Evolutionary conservation across 371 early-diverging fungal genomes (phyloP).

Genomic region (Saksenaea oblongispora): DNA sequence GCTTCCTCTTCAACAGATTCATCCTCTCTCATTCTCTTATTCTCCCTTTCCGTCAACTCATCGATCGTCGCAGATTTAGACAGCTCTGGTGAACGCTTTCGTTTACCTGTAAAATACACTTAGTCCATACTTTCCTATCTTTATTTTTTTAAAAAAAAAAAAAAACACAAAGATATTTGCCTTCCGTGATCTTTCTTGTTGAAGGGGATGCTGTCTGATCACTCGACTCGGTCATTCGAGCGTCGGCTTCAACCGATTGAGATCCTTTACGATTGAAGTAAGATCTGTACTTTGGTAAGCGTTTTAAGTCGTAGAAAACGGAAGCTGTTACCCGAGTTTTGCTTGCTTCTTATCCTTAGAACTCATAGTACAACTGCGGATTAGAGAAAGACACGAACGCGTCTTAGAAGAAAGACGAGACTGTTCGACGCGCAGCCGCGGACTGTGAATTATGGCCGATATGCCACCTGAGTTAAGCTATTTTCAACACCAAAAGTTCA

Average conservation of each 20-base stretch:
- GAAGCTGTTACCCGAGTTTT: neutral
- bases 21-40: neutral
- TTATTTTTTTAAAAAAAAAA: too few relatives aligned
- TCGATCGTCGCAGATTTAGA: neutral
- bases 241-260: neutral
- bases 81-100: neutral
- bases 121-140: neutral
- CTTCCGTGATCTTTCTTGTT: neutral
- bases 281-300: neutral
- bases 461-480: too few relatives aligned
- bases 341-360: neutral
- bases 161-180: neutral
- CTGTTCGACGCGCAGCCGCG: neutral
- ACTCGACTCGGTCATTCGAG: neutral
- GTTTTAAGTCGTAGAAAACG: neutral
- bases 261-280: neutral
- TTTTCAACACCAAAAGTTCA: too few relatives aligned
- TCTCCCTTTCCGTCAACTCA: neutral
- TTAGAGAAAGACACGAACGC: neutral
- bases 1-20: neutral
- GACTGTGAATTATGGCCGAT: too few relatives aligned
- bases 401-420: neutral
- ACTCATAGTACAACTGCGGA: neutral
- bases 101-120: neutral
- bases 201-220: neutral